Conservation (phyloP, 306 rosid genomes). For the Fragaria iinumae region DNA sequence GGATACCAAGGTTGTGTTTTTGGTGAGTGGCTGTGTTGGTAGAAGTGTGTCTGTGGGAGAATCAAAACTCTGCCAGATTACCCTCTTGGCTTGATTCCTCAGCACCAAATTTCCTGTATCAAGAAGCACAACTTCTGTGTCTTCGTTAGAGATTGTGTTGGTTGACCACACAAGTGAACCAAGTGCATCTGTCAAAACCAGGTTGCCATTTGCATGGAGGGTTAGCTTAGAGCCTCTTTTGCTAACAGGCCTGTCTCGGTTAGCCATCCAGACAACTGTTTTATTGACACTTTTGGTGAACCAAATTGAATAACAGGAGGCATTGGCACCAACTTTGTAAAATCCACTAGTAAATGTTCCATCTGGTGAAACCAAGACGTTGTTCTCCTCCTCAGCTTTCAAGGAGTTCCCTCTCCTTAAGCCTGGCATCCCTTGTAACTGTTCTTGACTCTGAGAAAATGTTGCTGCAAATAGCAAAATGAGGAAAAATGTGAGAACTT, state of each 20-base stretch:
- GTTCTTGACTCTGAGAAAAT: too few species aligned
- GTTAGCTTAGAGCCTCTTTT: conserved; percentile 6
- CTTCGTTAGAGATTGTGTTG: not conserved
- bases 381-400: conserved; percentile 6
- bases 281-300: conserved; percentile 11
- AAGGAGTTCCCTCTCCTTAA: conserved; percentile 23
- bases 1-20: conserved; percentile 28
- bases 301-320: conserved; percentile 25
- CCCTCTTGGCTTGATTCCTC: not conserved
- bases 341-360: conserved; percentile 22
- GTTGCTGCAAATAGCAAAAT: not conserved
- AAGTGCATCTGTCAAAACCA: conserved; percentile 21
- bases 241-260: conserved; percentile 17
- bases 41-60: conserved; percentile 29
- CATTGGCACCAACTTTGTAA: conserved; percentile 13
- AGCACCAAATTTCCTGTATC: conserved; percentile 28
- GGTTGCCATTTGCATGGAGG: conserved; percentile 20
- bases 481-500: conserved; percentile 7
- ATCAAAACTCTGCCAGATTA: conserved; percentile 29
- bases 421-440: not conserved
- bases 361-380: conserved; percentile 19
- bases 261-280: conserved; percentile 29
- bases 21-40: conserved; percentile 22
- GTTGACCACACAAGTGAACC: conserved; percentile 26
- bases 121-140: conserved; percentile 18